Evolutionary conservation across 257 asterid species (phyloP).

Genomic region (Solanum paucissectum): DNA sequence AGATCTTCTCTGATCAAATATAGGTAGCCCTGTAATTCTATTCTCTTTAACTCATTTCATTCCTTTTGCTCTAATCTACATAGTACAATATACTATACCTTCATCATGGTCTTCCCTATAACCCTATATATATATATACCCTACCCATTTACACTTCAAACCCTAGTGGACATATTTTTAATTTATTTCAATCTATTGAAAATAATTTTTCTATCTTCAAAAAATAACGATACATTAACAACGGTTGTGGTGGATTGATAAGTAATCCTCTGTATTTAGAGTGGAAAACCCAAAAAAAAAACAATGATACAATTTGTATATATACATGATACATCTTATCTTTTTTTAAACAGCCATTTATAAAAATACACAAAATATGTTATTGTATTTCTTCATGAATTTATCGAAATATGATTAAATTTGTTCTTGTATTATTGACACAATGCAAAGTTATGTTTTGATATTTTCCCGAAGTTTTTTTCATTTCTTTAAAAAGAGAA

Average conservation of each 20-base stretch:
- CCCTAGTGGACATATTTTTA: too few relatives aligned
- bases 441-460: background rate
- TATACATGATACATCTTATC: too few relatives aligned
- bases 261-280: too few relatives aligned
- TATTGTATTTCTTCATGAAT: background rate
- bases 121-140: background rate
- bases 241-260: too few relatives aligned
- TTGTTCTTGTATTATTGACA: background rate
- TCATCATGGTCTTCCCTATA: background rate
- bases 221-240: too few relatives aligned
- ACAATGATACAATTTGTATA: too few relatives aligned
- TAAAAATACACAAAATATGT: fast-evolving
- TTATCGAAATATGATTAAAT: background rate
- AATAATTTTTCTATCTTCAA: too few relatives aligned
- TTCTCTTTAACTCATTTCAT: background rate
- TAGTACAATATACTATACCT: background rate
- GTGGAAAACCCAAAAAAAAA: too few relatives aligned
- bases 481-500: background rate
- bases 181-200: too few relatives aligned
- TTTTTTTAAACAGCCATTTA: background rate
- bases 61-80: background rate
- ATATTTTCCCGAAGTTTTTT: too few relatives aligned
- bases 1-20: background rate
- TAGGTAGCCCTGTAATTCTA: background rate
- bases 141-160: background rate